Base-by-base conservation (phyloP, 352 stramenopile genomes). In the Phytophthora pinifolia region DNA sequence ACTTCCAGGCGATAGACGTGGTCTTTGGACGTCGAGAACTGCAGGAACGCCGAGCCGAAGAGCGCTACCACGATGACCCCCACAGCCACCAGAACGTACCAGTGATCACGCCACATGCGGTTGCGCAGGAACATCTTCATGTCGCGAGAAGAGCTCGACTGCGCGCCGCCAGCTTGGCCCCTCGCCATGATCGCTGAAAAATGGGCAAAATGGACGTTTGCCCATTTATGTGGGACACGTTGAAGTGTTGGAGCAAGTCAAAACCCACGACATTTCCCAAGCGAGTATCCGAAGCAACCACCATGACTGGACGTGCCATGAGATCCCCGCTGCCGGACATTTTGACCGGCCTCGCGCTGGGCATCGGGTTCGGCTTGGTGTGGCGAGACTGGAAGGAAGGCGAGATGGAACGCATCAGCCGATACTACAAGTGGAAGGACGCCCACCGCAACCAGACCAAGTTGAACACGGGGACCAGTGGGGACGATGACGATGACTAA, bases 81-180 rank as follows among this genome's bases (percentile, higher is more conserved):
- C 12, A 86, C 74, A 0, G 74, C 71, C 6, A 70, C 37, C 17
- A 93, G 50, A 12, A 74, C 64, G 49, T 88, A 74, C 73, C 73
- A 84, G 57, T 94, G 74, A 9, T 94, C 84, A 27, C 71, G 67
- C 84, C 84, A 92, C 80, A 91, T 87, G 45, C 84, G 67, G 59
- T 94, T 86, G 57, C 81, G 69, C 41, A 94, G 34, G 53, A 91
- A 94, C 67, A 91, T 74, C 71, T 88, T 89, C 54, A 94, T 74
- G 39, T 92, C 79, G 38, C 68, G 77, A 22, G 73, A 70, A 70
- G 88, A 84, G 63, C 67, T 89, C 18, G 65, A 62, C n/a, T 64
- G 60, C 3, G 65, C 46, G 10, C 70, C 57, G 25, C 70, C 62
- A 4, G 47, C 37, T 30, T 67, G 62, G 2, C 74, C 75, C 5